Evolutionary conservation across 2,329 filamentous ascomycete genomes (phyloP).

Genomic region (Leptosphaerulina australis): DNA sequence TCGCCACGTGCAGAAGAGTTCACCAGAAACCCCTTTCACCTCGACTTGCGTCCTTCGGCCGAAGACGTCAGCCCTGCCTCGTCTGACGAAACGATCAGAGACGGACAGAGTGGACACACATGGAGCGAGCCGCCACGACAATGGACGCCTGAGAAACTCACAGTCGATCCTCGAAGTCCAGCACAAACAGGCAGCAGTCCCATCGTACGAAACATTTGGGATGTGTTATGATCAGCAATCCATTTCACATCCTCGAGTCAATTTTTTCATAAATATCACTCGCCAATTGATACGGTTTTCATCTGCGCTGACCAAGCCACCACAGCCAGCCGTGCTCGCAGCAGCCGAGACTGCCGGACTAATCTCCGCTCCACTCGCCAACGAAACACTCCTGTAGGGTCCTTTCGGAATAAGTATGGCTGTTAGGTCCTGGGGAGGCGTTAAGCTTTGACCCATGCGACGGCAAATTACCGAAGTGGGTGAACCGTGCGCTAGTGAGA

Average conservation of each 20-base stretch:
- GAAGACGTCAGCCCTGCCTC: constrained; percentile 41
- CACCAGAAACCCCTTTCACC: constrained; percentile 59
- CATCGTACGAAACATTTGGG: constrained; percentile 78
- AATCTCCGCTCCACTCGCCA: constrained; percentile 15
- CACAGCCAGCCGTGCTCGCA: background rate
- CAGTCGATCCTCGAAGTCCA: constrained; percentile 74
- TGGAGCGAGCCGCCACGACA: constrained; percentile 36
- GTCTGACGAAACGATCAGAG: constrained; percentile 43
- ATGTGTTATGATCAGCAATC: constrained; percentile 64
- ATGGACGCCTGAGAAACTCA: constrained; percentile 62
- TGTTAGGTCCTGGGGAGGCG: background rate
- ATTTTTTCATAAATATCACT: constrained; percentile 7
- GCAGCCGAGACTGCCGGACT: constrained; percentile 3
- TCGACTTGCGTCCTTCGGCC: constrained; percentile 35
- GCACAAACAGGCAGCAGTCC: constrained; percentile 75
- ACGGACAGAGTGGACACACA: constrained; percentile 34
- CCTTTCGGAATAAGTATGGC: background rate
- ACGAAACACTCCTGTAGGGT: background rate
- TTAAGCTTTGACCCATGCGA: constrained; percentile 10
- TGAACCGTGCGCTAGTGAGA: constrained; percentile 1
- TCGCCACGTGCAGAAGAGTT: constrained; percentile 76
- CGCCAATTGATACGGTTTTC: constrained; percentile 4
- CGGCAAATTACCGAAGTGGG: constrained; percentile 13
- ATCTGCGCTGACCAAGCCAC: constrained; percentile 2
- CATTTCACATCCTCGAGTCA: background rate